Percentiles rank a stretch among this genome's conserved stretches.
Conservation (phyloP, 2,329 filamentous ascomycete genomes). For the Onygena corvina region DNA sequence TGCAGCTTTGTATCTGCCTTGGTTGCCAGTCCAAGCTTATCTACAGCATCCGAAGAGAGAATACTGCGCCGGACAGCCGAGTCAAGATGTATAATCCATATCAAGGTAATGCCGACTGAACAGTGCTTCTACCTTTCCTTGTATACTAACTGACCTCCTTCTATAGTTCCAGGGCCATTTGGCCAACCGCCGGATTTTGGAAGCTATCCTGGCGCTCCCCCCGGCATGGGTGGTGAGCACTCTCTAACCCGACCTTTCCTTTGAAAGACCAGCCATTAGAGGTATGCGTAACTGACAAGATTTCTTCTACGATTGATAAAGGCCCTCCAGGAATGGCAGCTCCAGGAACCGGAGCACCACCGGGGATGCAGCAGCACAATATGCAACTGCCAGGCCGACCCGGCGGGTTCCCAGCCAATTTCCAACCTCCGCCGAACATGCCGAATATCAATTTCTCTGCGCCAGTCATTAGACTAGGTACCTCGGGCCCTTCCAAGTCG, state of each 20-base stretch:
- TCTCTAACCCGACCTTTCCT: not conserved
- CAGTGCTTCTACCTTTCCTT: not conserved
- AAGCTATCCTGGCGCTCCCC: conserved; percentile 60
- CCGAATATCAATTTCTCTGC: conserved; percentile 98
- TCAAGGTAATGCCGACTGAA: conserved; percentile 24
- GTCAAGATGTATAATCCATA: conserved; percentile 35
- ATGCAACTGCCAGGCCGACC: conserved; percentile 66
- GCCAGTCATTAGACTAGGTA: conserved; percentile 86
- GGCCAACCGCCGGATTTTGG: conserved; percentile 63
- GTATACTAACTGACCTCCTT: conserved; percentile 5
- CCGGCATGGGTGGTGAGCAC: conserved; percentile 58
- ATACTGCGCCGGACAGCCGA: not conserved
- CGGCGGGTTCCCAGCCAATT: conserved; percentile 66
- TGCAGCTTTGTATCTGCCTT: not conserved
- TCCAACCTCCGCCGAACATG: conserved; percentile 81
- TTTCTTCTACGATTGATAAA: conserved; percentile 36
- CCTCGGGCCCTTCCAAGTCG: conserved; percentile 54
- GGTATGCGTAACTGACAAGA: not conserved
- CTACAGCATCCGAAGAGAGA: not conserved
- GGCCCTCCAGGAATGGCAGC: conserved; percentile 67
- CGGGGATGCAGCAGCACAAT: conserved; percentile 64
- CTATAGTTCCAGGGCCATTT: conserved; percentile 44
- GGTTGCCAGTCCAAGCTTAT: not conserved
- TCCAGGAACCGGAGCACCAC: conserved; percentile 67
- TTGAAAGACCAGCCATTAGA: not conserved